Evolutionary conservation across 768 basidiomycete genomes (phyloP).

Genomic region (Kwoniella pini): DNA sequence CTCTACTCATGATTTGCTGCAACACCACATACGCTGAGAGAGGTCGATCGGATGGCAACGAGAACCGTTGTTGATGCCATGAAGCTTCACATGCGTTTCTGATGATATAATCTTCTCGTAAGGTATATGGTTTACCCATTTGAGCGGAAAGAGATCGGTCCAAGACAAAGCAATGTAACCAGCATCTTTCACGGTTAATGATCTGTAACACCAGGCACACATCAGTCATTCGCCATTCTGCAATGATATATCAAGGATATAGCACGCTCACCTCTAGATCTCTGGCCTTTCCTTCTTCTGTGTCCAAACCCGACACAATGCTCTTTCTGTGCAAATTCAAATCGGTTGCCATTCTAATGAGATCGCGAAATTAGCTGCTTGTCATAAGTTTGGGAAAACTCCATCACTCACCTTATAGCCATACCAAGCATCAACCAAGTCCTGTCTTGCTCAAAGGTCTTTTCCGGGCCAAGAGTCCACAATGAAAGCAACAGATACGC

Average conservation of each 20-base stretch:
- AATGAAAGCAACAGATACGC: conserved; percentile 84
- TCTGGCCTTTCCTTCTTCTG: conserved; percentile 74
- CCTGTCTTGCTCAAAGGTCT: conserved; percentile 93
- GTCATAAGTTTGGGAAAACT: too few species aligned
- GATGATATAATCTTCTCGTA: conserved; percentile 91
- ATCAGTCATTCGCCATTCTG: too few species aligned
- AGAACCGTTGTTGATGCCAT: conserved; percentile 72
- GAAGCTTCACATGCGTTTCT: conserved; percentile 65
- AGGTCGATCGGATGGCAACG: conserved; percentile 66
- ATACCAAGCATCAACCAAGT: conserved; percentile 88
- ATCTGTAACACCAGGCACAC: conserved; percentile 60
- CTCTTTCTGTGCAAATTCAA: conserved; percentile 92
- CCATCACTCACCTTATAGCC: conserved; percentile 69
- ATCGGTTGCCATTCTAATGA: conserved; percentile 88
- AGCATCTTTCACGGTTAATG: conserved; percentile 90
- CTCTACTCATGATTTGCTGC: conserved; percentile 83
- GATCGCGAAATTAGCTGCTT: too few species aligned
- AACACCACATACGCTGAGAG: conserved; percentile 81
- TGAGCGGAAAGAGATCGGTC: conserved; percentile 90
- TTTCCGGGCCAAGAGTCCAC: conserved; percentile 92
- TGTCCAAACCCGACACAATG: conserved; percentile 64
- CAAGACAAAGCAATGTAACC: conserved; percentile 86
- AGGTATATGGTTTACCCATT: conserved; percentile 92
- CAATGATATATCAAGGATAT: too few species aligned
- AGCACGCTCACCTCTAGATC: conserved; percentile 59